Evolutionary conservation across 306 rosid species (phyloP).

Genomic region (Ochetophila trinervis): DNA sequence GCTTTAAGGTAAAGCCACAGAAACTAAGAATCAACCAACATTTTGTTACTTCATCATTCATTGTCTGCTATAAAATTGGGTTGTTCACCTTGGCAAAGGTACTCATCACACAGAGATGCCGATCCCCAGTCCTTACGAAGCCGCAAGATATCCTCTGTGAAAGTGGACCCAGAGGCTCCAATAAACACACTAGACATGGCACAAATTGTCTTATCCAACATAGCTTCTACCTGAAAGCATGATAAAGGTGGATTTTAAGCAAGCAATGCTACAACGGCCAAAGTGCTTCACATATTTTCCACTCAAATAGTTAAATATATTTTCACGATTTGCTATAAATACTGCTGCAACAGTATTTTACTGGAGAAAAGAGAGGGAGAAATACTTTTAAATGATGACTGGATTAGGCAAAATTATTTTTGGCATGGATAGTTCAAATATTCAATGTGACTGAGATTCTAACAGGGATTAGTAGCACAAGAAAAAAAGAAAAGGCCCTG

Average conservation of each 20-base stretch:
- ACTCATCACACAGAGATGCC: slow-evolving; percentile 80
- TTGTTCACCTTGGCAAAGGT: slow-evolving; percentile 90
- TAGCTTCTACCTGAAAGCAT: slow-evolving; percentile 80
- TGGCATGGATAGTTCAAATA: no score
- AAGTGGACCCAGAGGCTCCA: slow-evolving; percentile 95
- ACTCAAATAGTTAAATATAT: no score
- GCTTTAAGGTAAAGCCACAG: slow-evolving; percentile 9
- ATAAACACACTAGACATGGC: slow-evolving; percentile 87
- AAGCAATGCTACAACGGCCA: no score
- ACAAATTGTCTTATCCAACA: slow-evolving; percentile 96
- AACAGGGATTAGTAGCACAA: no score
- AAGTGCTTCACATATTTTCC: no score
- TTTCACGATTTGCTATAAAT: no score
- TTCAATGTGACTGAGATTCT: no score
- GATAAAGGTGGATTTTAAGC: slow-evolving; percentile 1
- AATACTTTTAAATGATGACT: no score
- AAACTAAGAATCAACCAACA: slow-evolving; percentile 9
- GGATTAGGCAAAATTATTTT: no score
- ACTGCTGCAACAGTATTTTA: no score
- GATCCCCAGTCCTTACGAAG: slow-evolving; percentile 89
- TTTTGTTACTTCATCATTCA: slow-evolving; percentile 48
- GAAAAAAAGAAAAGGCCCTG: no score
- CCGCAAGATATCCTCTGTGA: slow-evolving; percentile 91
- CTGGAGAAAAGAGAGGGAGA: no score
- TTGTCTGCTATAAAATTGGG: slow-evolving; percentile 74